Evolutionary conservation across 352 stramenopile species (phyloP).

Genomic region (Globisporangium canariense): DNA sequence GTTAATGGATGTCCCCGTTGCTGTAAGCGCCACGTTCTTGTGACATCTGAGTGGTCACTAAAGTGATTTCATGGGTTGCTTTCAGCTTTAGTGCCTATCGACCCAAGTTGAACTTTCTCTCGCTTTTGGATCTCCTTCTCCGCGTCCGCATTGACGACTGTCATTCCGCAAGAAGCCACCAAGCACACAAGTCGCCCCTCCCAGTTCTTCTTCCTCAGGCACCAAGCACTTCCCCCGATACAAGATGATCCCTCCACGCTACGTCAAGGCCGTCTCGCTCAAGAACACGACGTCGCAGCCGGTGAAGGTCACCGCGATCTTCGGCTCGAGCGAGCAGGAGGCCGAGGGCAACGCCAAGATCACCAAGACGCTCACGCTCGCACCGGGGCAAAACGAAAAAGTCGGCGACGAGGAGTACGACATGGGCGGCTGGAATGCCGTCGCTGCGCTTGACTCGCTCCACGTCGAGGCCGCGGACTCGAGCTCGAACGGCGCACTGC

Average conservation of each 20-base stretch:
- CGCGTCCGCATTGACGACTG: not conserved
- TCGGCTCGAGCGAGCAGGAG: constrained; percentile 70
- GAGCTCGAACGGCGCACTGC: constrained; percentile 19
- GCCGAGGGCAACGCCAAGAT: constrained; percentile 68
- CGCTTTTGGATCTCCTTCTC: not conserved
- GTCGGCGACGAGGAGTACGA: constrained; percentile 72
- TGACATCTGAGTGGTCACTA: not conserved
- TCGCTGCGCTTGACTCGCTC: constrained; percentile 54
- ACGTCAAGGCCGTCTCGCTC: constrained; percentile 69
- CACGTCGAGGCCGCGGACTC: constrained; percentile 42
- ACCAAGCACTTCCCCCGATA: not conserved
- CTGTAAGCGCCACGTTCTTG: not conserved
- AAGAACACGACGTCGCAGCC: constrained; percentile 62
- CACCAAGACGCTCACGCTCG: constrained; percentile 46
- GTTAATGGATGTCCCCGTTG: not conserved
- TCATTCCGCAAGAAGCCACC: constrained; percentile 11
- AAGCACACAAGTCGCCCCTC: constrained; percentile 1
- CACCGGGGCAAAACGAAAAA: constrained; percentile 28
- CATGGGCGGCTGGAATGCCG: constrained; percentile 72
- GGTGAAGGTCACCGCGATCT: constrained; percentile 57
- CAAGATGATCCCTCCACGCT: constrained; percentile 43
- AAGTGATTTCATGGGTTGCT: not conserved
- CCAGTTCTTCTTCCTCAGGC: not conserved
- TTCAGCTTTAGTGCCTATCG: not conserved
- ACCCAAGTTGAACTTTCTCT: not conserved